Evolutionary conservation across 2,329 filamentous ascomycete genomes (phyloP).

Genomic region (Venturia carpophila): DNA sequence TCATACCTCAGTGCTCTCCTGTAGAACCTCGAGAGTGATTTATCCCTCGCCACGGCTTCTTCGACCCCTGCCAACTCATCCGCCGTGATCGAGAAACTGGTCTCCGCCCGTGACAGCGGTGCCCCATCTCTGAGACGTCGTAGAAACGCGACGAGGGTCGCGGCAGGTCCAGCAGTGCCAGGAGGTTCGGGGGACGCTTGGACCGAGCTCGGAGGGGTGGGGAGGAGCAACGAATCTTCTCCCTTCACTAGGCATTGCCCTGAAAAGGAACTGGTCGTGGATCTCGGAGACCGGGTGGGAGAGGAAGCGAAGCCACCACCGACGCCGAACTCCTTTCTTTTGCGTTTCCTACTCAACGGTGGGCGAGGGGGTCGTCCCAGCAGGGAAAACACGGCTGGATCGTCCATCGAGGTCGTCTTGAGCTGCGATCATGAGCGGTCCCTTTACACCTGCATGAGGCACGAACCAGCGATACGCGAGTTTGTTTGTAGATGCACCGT

Average conservation of each 20-base stretch:
- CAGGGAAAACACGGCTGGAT: neutral
- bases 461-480: too few relatives aligned
- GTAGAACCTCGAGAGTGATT: neutral
- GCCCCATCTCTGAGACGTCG: neutral
- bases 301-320: neutral
- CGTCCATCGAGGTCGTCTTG: neutral
- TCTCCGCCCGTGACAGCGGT: neutral
- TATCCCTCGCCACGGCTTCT: neutral
- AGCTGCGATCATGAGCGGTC: neutral
- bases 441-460: too few relatives aligned
- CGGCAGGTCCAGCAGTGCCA: neutral
- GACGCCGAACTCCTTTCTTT: neutral
- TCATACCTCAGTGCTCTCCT: neutral
- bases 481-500: neutral
- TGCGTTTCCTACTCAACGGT: neutral
- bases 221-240: neutral
- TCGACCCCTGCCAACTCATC: neutral
- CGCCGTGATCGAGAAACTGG: neutral
- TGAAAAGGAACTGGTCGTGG: too few relatives aligned
- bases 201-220: neutral
- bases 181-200: neutral
- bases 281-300: neutral
- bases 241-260: neutral
- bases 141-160: neutral
- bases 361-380: neutral